Conservation (phyloP, 495 filamentous ascomycete genomes). For the Penicillium lagena region DNA sequence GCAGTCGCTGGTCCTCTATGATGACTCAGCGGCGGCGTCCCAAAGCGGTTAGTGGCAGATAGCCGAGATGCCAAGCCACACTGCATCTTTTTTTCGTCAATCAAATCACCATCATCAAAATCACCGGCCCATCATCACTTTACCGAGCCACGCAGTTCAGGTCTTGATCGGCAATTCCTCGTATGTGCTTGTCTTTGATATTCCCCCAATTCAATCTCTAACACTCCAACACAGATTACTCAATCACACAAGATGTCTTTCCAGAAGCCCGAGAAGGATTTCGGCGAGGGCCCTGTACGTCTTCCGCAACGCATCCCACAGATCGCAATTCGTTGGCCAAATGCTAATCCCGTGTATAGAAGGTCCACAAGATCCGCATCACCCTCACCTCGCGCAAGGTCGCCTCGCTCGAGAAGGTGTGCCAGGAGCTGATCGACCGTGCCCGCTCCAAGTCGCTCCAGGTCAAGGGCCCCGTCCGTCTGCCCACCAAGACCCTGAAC, state of each 20-base stretch:
- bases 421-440: constrained; percentile 95
- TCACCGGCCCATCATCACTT: constrained; percentile 63
- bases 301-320: not conserved
- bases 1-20: not conserved
- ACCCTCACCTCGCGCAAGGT: constrained; percentile 94
- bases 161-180: constrained; percentile 49
- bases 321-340: not conserved
- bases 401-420: constrained; percentile 93
- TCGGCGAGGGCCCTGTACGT: constrained; percentile 74
- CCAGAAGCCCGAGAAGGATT: constrained; percentile 94
- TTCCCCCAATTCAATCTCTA: constrained; percentile 1
- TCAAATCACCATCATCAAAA: constrained; percentile 24
- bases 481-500: constrained; percentile 95
- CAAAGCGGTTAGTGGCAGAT: constrained; percentile 27
- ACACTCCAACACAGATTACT: constrained; percentile 11
- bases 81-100: constrained; percentile 21
- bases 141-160: constrained; percentile 66
- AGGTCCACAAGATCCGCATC: constrained; percentile 98
- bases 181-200: constrained; percentile 11
- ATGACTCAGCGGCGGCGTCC: constrained; percentile 19
- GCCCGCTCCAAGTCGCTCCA: constrained; percentile 97
- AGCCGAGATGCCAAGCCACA: constrained; percentile 41
- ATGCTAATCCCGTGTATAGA: constrained; percentile 40
- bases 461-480: constrained; percentile 97
- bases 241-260: constrained; percentile 70